Percentiles rank a stretch among this genome's conserved stretches.
Evolutionary conservation across 768 basidiomycete species (phyloP).

Genomic region (Mycena maculata): DNA sequence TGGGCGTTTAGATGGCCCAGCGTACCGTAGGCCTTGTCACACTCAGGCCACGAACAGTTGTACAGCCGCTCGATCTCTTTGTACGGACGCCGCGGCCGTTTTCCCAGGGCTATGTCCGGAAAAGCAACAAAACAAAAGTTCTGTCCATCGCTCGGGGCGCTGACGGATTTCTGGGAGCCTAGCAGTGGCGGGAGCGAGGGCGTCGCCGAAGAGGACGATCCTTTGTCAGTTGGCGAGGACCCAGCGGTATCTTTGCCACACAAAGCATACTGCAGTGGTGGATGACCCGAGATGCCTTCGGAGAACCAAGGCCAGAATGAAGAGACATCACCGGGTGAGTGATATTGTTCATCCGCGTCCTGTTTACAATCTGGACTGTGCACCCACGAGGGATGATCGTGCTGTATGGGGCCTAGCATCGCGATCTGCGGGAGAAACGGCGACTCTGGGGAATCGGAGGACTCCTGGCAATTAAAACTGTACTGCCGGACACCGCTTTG

Average conservation of each 20-base stretch:
- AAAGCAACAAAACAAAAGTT: slow-evolving; percentile 87
- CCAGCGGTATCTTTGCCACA: slow-evolving; percentile 64
- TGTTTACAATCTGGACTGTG: slow-evolving; percentile 51
- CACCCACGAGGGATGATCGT: slow-evolving; percentile 47
- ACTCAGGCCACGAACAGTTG: slow-evolving; percentile 83
- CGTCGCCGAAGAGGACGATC: slow-evolving; percentile 58
- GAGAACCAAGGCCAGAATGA: slow-evolving; percentile 67
- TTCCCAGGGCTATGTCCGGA: slow-evolving; percentile 84
- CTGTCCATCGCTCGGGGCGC: slow-evolving; percentile 64
- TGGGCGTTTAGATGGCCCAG: slow-evolving; percentile 98
- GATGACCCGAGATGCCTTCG: slow-evolving; percentile 37
- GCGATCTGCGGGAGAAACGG: slow-evolving; percentile 58
- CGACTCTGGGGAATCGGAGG: slow-evolving; percentile 47
- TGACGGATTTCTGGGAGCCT: slow-evolving; percentile 36
- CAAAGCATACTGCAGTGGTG: slow-evolving; percentile 53
- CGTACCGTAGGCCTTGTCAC: slow-evolving; percentile 90
- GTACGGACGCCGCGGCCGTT: slow-evolving; percentile 86
- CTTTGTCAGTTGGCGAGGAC: slow-evolving; percentile 71
- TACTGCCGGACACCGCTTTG: slow-evolving; percentile 54
- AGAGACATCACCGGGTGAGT: slow-evolving; percentile 59
- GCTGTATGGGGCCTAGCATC: slow-evolving; percentile 58
- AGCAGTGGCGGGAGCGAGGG: slow-evolving; percentile 19
- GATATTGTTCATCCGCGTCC: slow-evolving; percentile 37
- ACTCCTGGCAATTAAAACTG: slow-evolving; percentile 51
- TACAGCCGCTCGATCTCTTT: slow-evolving; percentile 98